Percentiles rank a stretch among this genome's conserved stretches.
phyloP scores from a whole-genome alignment of 2,329 filamentous ascomycete species.

The Cladosporium sp. region DNA sequence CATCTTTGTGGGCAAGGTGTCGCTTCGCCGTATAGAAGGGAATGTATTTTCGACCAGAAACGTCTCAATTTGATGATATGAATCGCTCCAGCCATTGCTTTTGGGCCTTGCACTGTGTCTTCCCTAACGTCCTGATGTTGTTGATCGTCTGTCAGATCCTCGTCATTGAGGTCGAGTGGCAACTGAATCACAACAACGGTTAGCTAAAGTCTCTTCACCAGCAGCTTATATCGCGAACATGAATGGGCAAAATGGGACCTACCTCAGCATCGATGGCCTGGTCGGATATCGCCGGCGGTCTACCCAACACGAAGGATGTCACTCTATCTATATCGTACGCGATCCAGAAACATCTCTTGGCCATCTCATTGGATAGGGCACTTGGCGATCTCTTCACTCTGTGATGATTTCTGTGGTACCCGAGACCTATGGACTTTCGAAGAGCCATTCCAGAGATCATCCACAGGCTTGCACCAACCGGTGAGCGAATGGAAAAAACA shows the following conservation, averaged over 20 bases:
- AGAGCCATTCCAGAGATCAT: conserved; percentile 35
- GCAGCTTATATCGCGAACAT: not conserved
- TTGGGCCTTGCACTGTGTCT: conserved; percentile 16
- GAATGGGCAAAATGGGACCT: conserved; percentile 7
- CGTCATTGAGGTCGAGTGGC: not conserved
- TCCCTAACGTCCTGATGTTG: conserved; percentile 6
- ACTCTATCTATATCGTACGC: conserved; percentile 33
- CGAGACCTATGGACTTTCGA: conserved; percentile 34
- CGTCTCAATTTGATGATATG: conserved; percentile 25
- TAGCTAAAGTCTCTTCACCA: not conserved
- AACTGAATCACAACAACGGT: not conserved
- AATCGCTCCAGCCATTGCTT: conserved; percentile 24
- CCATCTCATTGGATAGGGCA: conserved; percentile 26
- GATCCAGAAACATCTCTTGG: conserved; percentile 32
- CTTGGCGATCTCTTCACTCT: conserved; percentile 16
- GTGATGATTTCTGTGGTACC: conserved; percentile 31
- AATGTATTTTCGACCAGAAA: conserved; percentile 23
- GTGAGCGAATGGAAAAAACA: conserved; percentile 26
- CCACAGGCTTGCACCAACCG: conserved; percentile 27
- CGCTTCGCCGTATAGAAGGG: conserved; percentile 17
- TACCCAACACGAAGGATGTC: conserved; percentile 30
- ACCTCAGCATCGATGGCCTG: conserved; percentile 27
- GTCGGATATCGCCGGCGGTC: conserved; percentile 27
- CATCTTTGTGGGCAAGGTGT: conserved; percentile 6
- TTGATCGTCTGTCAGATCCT: not conserved